A percentile compares a stretch with the other conserved stretches of the same genome.
phyloP scores from a whole-genome alignment of 2,329 filamentous ascomycete genomes.

The Talaromyces amestolkiae region DNA sequence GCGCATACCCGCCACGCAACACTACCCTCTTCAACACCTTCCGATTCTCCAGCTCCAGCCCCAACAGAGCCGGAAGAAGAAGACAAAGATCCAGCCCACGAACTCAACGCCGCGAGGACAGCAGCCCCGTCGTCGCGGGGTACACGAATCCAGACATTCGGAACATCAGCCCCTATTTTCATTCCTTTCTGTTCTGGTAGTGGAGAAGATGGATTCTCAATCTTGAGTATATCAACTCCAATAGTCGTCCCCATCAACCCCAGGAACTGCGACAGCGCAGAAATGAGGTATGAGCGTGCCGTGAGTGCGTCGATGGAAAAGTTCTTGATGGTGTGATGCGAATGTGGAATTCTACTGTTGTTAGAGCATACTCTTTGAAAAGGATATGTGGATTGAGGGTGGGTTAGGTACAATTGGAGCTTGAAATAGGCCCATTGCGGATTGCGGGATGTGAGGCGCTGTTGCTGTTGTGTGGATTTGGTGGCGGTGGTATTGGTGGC shows the following conservation, averaged over 20 bases:
- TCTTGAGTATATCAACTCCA: slow-evolving; percentile 47
- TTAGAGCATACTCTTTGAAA: neutral
- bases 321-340: slow-evolving; percentile 19
- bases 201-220: slow-evolving; percentile 23
- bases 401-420: slow-evolving; percentile 37
- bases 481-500: neutral
- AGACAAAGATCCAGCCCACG: slow-evolving; percentile 40
- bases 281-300: slow-evolving; percentile 45
- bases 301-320: slow-evolving; percentile 44
- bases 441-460: slow-evolving; percentile 41
- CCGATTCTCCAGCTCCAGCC: neutral
- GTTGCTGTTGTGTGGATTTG: slow-evolving; percentile 14
- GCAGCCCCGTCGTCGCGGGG: slow-evolving; percentile 45
- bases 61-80: slow-evolving; percentile 3
- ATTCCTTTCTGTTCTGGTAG: neutral
- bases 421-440: slow-evolving; percentile 46
- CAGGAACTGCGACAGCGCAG: slow-evolving; percentile 49
- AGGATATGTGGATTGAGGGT: neutral
- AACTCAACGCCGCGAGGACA: slow-evolving; percentile 46
- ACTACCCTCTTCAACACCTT: slow-evolving; percentile 20
- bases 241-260: slow-evolving; percentile 48
- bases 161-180: neutral
- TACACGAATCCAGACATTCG: slow-evolving; percentile 43
- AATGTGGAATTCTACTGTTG: slow-evolving; percentile 29
- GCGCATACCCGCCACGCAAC: slow-evolving; percentile 41